A percentile compares a stretch with the other conserved stretches of the same genome.
These are phyloP conservation scores for Naganishia cerealis DNA, from an alignment of 1,284 basidiomycete genomes.

Conservation along the genomic window DNA sequence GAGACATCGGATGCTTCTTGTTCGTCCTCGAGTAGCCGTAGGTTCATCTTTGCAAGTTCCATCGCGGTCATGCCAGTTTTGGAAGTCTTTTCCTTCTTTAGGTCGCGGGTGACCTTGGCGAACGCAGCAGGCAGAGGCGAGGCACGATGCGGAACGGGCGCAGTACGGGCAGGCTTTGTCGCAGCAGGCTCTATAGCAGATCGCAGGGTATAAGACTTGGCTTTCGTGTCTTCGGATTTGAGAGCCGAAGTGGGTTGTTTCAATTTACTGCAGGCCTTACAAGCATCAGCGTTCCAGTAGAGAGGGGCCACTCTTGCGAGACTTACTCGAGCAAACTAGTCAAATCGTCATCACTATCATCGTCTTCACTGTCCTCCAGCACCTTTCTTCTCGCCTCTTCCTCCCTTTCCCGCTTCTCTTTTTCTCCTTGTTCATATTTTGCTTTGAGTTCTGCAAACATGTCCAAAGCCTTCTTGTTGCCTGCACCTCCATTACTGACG, in stretches of 20 bases:
- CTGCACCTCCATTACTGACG: neutral
- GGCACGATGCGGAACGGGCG: neutral
- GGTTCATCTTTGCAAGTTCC: slow-evolving; percentile 3
- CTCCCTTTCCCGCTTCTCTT: slow-evolving; percentile 14
- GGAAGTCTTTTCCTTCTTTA: slow-evolving; percentile 13
- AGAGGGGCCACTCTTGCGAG: no score
- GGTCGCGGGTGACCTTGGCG: slow-evolving; percentile 9
- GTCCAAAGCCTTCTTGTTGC: slow-evolving; percentile 5
- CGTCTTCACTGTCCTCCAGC: slow-evolving; percentile 13
- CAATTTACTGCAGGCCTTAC: neutral
- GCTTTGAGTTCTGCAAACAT: slow-evolving; percentile 19
- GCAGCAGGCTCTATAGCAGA: neutral
- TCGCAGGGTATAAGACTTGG: slow-evolving; percentile 12
- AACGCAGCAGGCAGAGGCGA: slow-evolving; percentile 5
- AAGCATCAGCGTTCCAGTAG: neutral
- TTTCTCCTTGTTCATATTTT: slow-evolving; percentile 17
- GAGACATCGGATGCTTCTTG: neutral
- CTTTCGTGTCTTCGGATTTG: slow-evolving; percentile 5
- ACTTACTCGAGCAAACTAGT: slow-evolving; percentile 15
- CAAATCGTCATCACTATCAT: slow-evolving; percentile 12
- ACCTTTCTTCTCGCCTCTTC: slow-evolving; percentile 17
- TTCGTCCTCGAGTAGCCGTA: slow-evolving; percentile 9
- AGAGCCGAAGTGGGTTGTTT: neutral
- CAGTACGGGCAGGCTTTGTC: neutral
- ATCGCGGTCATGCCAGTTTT: slow-evolving; percentile 9